Conservation (phyloP, 2,329 filamentous ascomycete species). For the Magnaporthiopsis rhizophila region DNA sequence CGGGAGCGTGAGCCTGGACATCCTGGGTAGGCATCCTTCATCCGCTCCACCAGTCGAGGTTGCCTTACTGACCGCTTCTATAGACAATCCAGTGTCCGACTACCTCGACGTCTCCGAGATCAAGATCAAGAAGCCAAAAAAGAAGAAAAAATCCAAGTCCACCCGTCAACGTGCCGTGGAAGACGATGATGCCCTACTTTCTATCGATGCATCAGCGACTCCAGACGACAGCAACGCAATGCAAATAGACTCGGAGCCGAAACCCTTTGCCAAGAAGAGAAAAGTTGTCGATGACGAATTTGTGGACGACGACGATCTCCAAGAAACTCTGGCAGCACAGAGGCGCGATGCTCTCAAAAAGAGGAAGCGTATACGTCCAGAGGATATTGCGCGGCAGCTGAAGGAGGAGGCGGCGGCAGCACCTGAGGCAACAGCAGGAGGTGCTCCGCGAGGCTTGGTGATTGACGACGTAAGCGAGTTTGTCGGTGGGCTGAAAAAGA, state of each 20-base stretch:
- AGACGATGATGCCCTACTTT: constrained; percentile 50
- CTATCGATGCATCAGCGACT: constrained; percentile 21
- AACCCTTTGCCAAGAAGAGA: constrained; percentile 47
- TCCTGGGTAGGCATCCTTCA: constrained; percentile 32
- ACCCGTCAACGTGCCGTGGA: constrained; percentile 62
- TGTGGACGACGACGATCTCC: constrained; percentile 87
- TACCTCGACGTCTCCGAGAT: constrained; percentile 81
- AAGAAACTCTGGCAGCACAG: constrained; percentile 77
- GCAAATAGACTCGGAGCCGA: constrained; percentile 63
- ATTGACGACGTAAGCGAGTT: constrained; percentile 96
- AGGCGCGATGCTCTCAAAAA: constrained; percentile 81
- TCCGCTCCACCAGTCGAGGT: background rate
- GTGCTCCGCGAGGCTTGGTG: constrained; percentile 56
- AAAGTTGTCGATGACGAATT: constrained; percentile 60
- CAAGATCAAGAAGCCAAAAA: constrained; percentile 93
- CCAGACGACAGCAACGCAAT: constrained; percentile 44
- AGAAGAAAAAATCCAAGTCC: constrained; percentile 67
- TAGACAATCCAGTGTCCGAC: constrained; percentile 65
- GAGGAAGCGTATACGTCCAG: constrained; percentile 76
- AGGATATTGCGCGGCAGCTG: constrained; percentile 78
- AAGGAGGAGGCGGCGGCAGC: constrained; percentile 47
- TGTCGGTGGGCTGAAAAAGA: constrained; percentile 73
- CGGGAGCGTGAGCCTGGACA: constrained; percentile 70
- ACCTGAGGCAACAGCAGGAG: constrained; percentile 41
- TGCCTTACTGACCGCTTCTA: constrained; percentile 20